These are phyloP conservation scores for Chlorella sp. DNA, from an alignment of 139 green algal species.

Conservation along the genomic window DNA sequence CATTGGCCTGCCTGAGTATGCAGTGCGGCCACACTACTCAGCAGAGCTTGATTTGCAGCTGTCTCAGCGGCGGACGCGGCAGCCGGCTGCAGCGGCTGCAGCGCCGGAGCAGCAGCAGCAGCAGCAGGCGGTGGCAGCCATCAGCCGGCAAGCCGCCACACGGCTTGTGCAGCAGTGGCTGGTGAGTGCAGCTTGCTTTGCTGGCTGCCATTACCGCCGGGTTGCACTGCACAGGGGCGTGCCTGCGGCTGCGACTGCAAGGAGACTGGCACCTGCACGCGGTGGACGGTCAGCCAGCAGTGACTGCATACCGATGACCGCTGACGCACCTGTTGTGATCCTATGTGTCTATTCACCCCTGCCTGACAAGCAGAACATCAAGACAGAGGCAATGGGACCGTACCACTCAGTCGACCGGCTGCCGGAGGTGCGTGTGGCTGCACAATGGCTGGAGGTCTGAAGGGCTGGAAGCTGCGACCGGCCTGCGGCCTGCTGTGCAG, in stretches of 20 bases:
- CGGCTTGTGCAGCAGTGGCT: conserved; percentile 15
- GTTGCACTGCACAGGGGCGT: too few relatives aligned
- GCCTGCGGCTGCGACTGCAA: too few relatives aligned
- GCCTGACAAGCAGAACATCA: conserved; percentile 58
- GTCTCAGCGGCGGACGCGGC: not conserved
- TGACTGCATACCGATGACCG: too few relatives aligned
- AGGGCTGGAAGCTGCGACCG: not conserved
- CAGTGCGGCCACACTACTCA: not conserved
- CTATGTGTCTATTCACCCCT: not conserved
- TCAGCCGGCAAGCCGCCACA: not conserved
- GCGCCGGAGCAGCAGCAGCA: not conserved
- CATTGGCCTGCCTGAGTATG: not conserved
- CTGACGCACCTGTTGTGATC: not conserved
- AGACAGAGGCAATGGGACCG: conserved; percentile 65
- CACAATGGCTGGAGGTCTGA: too few relatives aligned
- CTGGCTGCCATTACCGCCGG: not conserved
- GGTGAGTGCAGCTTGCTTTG: conserved; percentile 1
- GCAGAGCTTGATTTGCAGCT: not conserved
- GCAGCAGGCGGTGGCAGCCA: not conserved
- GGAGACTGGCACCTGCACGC: not conserved
- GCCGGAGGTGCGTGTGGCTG: not conserved
- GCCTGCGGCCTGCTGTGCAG: too few relatives aligned
- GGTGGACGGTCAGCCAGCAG: too few relatives aligned
- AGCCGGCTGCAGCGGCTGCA: not conserved
- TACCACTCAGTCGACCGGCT: conserved; percentile 48